phyloP scores from a whole-genome alignment of 306 rosid species.

The Crataegus laevigata region DNA sequence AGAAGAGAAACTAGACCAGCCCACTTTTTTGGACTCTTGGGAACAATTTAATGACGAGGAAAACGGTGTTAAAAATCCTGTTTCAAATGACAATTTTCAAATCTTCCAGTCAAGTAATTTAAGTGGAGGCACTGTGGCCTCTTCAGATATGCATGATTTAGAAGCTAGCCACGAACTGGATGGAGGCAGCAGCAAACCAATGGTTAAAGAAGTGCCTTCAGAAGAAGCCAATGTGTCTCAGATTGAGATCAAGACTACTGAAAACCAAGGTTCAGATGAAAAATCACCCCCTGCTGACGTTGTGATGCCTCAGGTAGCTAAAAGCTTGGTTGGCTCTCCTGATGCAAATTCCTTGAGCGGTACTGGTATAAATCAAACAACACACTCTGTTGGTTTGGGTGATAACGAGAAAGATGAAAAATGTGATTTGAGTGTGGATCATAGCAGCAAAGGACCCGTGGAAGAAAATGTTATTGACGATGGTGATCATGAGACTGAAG shows the following conservation, averaged over 20 bases:
- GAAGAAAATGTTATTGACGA: slow-evolving; percentile 19
- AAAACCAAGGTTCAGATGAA: slow-evolving; percentile 24
- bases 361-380: slow-evolving; percentile 21
- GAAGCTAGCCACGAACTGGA: slow-evolving; percentile 20
- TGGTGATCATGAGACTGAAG: slow-evolving; percentile 19
- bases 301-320: slow-evolving; percentile 25
- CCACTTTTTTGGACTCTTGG: slow-evolving; percentile 14
- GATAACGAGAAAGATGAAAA: slow-evolving; percentile 17
- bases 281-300: slow-evolving; percentile 19
- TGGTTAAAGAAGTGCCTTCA: slow-evolving; percentile 23
- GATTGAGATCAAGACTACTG: slow-evolving; percentile 13
- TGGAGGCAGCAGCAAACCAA: slow-evolving; percentile 1
- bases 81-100: slow-evolving; percentile 21
- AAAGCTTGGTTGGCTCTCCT: slow-evolving; percentile 11
- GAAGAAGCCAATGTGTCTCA: slow-evolving; percentile 34
- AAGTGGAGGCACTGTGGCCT: slow-evolving; percentile 20
- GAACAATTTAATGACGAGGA: slow-evolving; percentile 21
- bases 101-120: slow-evolving; percentile 24
- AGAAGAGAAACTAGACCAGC: slow-evolving; percentile 18
- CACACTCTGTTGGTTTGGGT: slow-evolving; percentile 7
- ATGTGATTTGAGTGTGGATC: slow-evolving; percentile 22
- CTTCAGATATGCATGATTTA: slow-evolving; percentile 28
- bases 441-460: slow-evolving; percentile 16
- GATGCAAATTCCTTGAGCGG: slow-evolving; percentile 13
- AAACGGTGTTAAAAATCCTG: slow-evolving; percentile 17